phyloP scores from a whole-genome alignment of 305 asterid genomes.

The Solanum hybrid region DNA sequence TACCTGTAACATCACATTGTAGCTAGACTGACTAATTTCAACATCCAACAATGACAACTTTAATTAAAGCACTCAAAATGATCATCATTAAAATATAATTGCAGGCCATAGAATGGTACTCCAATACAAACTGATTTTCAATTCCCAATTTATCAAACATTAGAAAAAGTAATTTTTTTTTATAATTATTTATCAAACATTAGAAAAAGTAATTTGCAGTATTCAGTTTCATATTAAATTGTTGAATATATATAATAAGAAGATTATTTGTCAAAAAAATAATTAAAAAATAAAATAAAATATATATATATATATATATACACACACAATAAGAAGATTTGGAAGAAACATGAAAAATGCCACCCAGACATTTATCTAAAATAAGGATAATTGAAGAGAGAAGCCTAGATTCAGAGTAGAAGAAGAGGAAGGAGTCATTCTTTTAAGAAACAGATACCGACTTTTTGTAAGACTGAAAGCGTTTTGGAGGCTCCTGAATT shows the following conservation, averaged over 20 bases:
- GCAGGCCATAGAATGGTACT: not conserved
- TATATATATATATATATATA: not conserved
- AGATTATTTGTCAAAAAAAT: not conserved
- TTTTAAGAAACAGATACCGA: constrained; percentile 14
- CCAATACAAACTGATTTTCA: not conserved
- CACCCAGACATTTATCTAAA: not conserved
- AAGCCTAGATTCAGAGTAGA: not conserved
- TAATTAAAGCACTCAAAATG: not conserved
- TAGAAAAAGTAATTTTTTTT: not conserved
- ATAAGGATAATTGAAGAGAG: not conserved
- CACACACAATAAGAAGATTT: not conserved
- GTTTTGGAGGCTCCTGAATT: constrained; percentile 60
- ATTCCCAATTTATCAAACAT: not conserved
- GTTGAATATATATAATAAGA: not conserved
- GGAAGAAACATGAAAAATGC: not conserved
- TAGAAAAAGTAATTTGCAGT: not conserved
- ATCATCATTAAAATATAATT: not conserved
- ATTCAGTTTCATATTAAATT: not conserved
- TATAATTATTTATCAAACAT: not conserved
- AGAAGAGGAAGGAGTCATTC: not conserved
- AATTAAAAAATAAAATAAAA: too few relatives aligned
- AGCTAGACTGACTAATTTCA: not conserved
- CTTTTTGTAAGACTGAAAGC: constrained; percentile 74
- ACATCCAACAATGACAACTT: not conserved
- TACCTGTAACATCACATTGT: not conserved